A percentile compares a stretch with the other conserved stretches of the same genome.
Evolutionary conservation across 1,139 yeast genomes (phyloP).

Genomic region (Taiozyma sp.): DNA sequence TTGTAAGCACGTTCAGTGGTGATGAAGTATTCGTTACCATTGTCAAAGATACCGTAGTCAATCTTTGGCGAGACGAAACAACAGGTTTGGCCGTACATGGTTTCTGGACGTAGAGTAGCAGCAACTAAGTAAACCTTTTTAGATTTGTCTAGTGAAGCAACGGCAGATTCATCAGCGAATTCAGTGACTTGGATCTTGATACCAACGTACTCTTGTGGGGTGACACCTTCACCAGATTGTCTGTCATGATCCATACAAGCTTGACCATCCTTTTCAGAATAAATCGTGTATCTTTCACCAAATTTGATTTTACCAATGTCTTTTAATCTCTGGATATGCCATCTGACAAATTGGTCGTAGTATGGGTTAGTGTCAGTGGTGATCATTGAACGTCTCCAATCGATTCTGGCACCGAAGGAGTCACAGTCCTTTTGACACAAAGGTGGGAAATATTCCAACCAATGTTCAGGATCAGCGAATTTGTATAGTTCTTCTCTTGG

Average conservation of each 20-base stretch:
- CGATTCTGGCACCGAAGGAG: constrained; percentile 87
- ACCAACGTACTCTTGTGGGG: constrained; percentile 95
- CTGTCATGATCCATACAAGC: constrained; percentile 99
- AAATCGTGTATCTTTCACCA: constrained; percentile 97
- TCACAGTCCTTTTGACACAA: constrained; percentile 79
- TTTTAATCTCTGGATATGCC: constrained; percentile 93
- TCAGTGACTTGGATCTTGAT: constrained; percentile 70
- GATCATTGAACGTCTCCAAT: constrained; percentile 96
- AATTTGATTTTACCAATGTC: constrained; percentile 89
- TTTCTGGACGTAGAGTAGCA: constrained; percentile 97
- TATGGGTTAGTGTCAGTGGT: constrained; percentile 95
- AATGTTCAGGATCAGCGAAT: constrained; percentile 85
- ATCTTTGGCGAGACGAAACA: constrained; percentile 97
- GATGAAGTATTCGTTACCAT: constrained; percentile 78
- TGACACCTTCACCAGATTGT: constrained; percentile 94
- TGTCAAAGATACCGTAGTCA: constrained; percentile 86
- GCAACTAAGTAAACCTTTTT: constrained; percentile 84
- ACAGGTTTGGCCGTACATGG: constrained; percentile 98
- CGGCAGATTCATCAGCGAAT: constrained; percentile 43
- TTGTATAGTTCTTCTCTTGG: constrained; percentile 75
- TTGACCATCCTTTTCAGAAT: constrained; percentile 97
- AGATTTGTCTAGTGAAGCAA: constrained; percentile 49
- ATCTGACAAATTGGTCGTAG: constrained; percentile 91
- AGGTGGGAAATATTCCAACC: constrained; percentile 93
- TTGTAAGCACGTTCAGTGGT: constrained; percentile 97